phyloP scores from a whole-genome alignment of 1,139 yeast genomes.

The Pichia sp. region DNA sequence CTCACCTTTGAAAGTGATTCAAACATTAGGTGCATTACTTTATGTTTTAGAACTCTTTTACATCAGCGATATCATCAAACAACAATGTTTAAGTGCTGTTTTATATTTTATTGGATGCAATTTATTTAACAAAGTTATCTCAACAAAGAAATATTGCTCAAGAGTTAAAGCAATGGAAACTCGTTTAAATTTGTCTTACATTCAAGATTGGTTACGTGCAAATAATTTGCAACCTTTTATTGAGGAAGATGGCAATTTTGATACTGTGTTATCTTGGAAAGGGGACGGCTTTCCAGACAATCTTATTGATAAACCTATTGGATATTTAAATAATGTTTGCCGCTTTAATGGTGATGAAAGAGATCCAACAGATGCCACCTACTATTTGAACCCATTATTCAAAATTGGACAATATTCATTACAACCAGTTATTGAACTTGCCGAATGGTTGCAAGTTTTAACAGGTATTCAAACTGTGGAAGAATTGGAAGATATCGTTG shows the following conservation, averaged over 20 bases:
- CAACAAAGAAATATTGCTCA: slow-evolving; percentile 59
- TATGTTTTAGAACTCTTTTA: slow-evolving; percentile 79
- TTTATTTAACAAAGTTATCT: slow-evolving; percentile 66
- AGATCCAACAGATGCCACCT: slow-evolving; percentile 35
- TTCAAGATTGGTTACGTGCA: slow-evolving; percentile 90
- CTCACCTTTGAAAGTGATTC: slow-evolving; percentile 79
- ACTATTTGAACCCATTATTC: slow-evolving; percentile 51
- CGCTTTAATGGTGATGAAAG: slow-evolving; percentile 30
- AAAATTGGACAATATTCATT: slow-evolving; percentile 60
- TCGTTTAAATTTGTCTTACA: slow-evolving; percentile 71
- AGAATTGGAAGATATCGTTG: slow-evolving; percentile 51
- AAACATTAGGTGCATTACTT: slow-evolving; percentile 80
- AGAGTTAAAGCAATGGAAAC: slow-evolving; percentile 86
- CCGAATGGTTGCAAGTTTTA: slow-evolving; percentile 89
- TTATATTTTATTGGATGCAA: slow-evolving; percentile 71
- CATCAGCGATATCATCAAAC: slow-evolving; percentile 67
- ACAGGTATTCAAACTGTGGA: slow-evolving; percentile 46
- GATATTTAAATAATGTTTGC: slow-evolving; percentile 25
- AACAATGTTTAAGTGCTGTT: slow-evolving; percentile 73
- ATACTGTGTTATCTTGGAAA: slow-evolving; percentile 20
- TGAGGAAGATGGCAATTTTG: slow-evolving; percentile 36
- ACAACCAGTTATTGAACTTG: slow-evolving; percentile 66
- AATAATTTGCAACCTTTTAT: slow-evolving; percentile 55
- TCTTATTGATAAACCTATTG: slow-evolving; percentile 24
- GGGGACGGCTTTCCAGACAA: slow-evolving; percentile 38